phyloP scores from a whole-genome alignment of 1,284 basidiomycete species.

The Cryptococcus hybrid region DNA sequence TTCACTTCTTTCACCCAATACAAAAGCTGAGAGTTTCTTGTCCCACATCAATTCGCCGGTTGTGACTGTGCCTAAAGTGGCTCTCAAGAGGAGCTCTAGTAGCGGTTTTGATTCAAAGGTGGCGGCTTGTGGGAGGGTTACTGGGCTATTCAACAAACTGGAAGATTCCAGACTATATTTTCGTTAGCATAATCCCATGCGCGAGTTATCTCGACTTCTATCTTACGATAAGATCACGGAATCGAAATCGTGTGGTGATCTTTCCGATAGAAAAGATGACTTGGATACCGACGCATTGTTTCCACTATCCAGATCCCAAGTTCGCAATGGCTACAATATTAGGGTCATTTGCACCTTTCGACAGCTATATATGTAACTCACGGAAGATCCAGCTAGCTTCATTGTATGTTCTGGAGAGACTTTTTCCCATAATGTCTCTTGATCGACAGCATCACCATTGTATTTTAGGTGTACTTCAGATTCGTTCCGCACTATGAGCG shows the following conservation, averaged over 20 bases:
- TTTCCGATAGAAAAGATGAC: constrained; percentile 26
- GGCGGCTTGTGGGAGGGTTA: too few species aligned
- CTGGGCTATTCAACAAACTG: background rate
- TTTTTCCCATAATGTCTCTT: constrained; percentile 6
- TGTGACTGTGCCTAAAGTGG: constrained; percentile 34
- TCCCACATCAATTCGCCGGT: constrained; percentile 31
- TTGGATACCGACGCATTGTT: background rate
- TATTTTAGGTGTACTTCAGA: too few species aligned
- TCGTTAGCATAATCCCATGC: too few species aligned
- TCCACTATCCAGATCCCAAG: constrained; percentile 21
- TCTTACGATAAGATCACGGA: constrained; percentile 23
- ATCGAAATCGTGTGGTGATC: constrained; percentile 24
- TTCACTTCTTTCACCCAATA: constrained; percentile 19
- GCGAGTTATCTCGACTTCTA: background rate
- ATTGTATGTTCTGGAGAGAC: background rate
- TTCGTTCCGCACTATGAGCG: too few species aligned
- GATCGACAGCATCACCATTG: background rate
- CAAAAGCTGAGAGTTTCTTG: constrained; percentile 17
- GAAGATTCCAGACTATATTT: background rate
- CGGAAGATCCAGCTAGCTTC: constrained; percentile 16
- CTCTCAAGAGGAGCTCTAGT: constrained; percentile 27
- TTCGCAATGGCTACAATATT: constrained; percentile 18
- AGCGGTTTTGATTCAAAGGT: background rate
- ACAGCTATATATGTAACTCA: constrained; percentile 12
- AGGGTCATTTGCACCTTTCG: background rate